Evolutionary conservation across 1,139 yeast species (phyloP).

Genomic region (Magnusiomyces magnusii): DNA sequence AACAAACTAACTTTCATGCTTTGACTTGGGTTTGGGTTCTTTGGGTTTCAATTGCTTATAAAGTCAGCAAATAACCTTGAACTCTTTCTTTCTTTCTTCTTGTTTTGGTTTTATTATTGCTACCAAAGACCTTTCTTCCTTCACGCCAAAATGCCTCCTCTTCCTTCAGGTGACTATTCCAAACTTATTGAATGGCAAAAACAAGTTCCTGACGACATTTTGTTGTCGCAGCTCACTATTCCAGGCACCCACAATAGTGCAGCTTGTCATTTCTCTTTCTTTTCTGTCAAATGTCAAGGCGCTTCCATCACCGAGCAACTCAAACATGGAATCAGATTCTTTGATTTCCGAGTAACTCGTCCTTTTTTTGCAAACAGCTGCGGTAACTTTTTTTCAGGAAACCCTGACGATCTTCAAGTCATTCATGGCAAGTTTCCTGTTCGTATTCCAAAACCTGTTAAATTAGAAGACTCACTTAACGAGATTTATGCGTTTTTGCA

Average conservation of each 20-base stretch:
- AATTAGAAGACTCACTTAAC: slow-evolving; percentile 41
- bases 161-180: slow-evolving; percentile 9
- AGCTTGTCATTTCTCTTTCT: slow-evolving; percentile 66
- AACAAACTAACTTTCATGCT: no score
- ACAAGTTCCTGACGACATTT: slow-evolving; percentile 45
- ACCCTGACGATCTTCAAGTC: slow-evolving; percentile 47
- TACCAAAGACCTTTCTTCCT: not conserved
- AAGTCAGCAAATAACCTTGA: not conserved
- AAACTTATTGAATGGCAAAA: slow-evolving; percentile 43
- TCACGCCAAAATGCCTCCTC: slow-evolving; percentile 15
- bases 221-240: slow-evolving; percentile 49
- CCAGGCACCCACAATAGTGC: slow-evolving; percentile 74
- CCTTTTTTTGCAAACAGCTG: slow-evolving; percentile 36
- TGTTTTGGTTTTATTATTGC: not conserved
- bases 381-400: slow-evolving; percentile 6
- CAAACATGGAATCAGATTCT: slow-evolving; percentile 62
- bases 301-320: slow-evolving; percentile 54
- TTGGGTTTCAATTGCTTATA: not conserved
- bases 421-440: slow-evolving; percentile 76
- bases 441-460: slow-evolving; percentile 50
- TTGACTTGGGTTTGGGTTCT: not conserved
- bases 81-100: not conserved
- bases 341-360: slow-evolving; percentile 61
- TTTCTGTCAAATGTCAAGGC: slow-evolving; percentile 75
- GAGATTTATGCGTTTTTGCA: slow-evolving; percentile 55